These are phyloP conservation scores for Coemansia guatemalensis DNA, from an alignment of 192 early-diverging fungal species.

Conservation along the genomic window DNA sequence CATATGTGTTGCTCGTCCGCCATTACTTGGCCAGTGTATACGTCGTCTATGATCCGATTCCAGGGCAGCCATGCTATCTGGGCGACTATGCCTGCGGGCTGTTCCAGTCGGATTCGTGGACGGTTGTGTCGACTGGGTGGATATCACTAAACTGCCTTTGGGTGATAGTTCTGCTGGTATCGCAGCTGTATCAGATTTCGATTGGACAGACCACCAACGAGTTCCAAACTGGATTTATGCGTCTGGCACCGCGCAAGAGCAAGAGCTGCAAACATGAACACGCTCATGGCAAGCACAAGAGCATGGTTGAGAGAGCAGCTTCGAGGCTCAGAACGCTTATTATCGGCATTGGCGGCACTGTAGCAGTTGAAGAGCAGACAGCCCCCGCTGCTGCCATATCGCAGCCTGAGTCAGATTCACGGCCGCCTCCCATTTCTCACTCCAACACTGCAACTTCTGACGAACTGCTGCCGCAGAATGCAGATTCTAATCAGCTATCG, in stretches of 20 bases:
- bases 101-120: conserved; percentile 74
- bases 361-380: conserved; percentile 19
- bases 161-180: conserved; percentile 73
- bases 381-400: conserved; percentile 18
- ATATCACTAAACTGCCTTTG: conserved; percentile 73
- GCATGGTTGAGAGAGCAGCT: conserved; percentile 18
- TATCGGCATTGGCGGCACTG: conserved; percentile 33
- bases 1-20: conserved; percentile 62
- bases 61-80: conserved; percentile 60
- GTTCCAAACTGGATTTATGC: conserved; percentile 69
- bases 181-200: conserved; percentile 79
- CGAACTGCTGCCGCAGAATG: conserved; percentile 34
- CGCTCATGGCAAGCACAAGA: conserved; percentile 2
- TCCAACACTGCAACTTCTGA: conserved; percentile 25
- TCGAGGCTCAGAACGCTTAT: conserved; percentile 26
- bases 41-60: conserved; percentile 57
- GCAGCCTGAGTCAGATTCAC: conserved; percentile 42
- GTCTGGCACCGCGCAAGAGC: conserved; percentile 28
- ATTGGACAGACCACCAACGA: conserved; percentile 89
- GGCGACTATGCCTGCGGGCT: conserved; percentile 64
- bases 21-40: conserved; percentile 56
- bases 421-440: conserved; percentile 37
- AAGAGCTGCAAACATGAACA: conserved; percentile 22
- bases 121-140: conserved; percentile 72
- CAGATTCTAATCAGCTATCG: conserved; percentile 11